phyloP scores from a whole-genome alignment of 331 rosid species.

The Telfairia occidentalis region DNA sequence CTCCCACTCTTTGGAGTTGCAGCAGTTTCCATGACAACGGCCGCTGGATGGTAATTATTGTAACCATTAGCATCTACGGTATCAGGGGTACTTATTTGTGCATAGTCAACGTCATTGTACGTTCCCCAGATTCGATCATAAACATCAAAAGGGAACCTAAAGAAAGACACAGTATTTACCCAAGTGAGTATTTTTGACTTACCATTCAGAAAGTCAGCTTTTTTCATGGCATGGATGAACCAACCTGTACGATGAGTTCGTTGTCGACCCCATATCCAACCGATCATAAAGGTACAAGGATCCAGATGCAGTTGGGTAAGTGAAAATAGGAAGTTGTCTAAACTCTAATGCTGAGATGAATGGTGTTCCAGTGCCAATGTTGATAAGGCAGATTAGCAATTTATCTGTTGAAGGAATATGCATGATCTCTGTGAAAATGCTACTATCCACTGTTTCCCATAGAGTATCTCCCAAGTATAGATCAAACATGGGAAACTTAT shows the following conservation, averaged over 20 bases:
- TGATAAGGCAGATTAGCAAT: slow-evolving; percentile 13
- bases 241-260: neutral
- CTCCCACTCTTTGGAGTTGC: slow-evolving; percentile 12
- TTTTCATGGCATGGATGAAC: neutral
- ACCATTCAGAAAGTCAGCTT: neutral
- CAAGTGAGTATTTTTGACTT: neutral
- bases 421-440: slow-evolving; percentile 16
- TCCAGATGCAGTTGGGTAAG: neutral
- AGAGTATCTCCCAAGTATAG: neutral
- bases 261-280: slow-evolving; percentile 14
- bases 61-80: neutral
- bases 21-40: slow-evolving; percentile 31
- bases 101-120: neutral
- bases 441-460: neutral
- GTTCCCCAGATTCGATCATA: slow-evolving; percentile 22
- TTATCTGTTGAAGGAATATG: neutral
- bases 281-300: neutral
- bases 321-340: neutral
- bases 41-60: slow-evolving; percentile 14
- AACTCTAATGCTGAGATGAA: slow-evolving; percentile 22
- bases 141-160: slow-evolving; percentile 17
- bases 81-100: neutral
- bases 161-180: neutral
- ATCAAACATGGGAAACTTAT: neutral
- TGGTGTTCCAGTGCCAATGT: slow-evolving; percentile 18